Base-by-base conservation (phyloP, 169 alveolate genomes). In the Plasmodium billcollinsi region DNA sequence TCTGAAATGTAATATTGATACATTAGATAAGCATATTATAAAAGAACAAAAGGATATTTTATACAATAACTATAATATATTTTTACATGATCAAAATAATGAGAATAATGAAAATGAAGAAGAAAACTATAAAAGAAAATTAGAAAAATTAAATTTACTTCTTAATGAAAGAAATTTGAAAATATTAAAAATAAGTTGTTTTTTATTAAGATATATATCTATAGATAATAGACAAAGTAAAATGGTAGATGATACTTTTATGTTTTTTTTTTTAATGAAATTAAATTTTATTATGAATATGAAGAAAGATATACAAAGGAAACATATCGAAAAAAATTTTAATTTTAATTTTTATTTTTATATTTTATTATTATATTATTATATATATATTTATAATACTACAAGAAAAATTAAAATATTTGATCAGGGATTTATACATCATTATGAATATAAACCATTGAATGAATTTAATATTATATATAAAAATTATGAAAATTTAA, bases 161-260 rank as follows among this genome's bases (percentile, higher is more conserved):
- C 12, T 56, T 39, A 80, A 66, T 47, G 85, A 80, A n/a, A 71
- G 83, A 67, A 72, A 80, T 29, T 5, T 3, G 14, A 80, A 69
- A 43, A 80, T 80, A 20, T 69, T 80, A 80, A 80, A 69, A 54
- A 52, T 62, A 2, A 80, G 90, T 26, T 80, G 90, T 52, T 80
- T 63, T 61, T 54, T 80, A n/a, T 43, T 80, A 50, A 70, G 65
- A 58, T 45, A 69, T 29, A 15, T 80, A 54, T 56, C 24, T 33
- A 9, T 56, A 72, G 59, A 80, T 62, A 56, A 43, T 49, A 11
- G 21, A 26, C 18, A 72, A 61, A 20, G 74, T 59, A 43, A 67
- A 45, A 18, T 80, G 21, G n/a, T 80, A 59, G 66, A 69, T n/a
- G 90, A 80, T 54, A 12, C 74, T 26, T 80, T 80, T 80, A 49